Evolutionary conservation across 1,284 basidiomycete genomes (phyloP).

Genomic region (Cryptococcus neoformans): DNA sequence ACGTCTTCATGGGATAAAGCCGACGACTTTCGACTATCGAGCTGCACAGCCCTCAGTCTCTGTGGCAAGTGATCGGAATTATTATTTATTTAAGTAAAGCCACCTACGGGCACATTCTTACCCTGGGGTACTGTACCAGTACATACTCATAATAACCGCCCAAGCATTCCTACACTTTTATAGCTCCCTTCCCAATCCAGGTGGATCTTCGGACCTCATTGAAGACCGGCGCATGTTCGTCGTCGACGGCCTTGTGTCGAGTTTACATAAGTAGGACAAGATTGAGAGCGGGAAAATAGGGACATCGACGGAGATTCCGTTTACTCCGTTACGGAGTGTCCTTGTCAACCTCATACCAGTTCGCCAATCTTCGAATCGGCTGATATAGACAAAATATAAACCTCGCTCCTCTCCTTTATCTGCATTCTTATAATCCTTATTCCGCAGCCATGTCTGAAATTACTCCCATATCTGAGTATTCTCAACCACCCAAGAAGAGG

Average conservation of each 20-base stretch:
- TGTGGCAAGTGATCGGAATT: too few relatives aligned
- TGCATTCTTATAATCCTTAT: not conserved
- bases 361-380: not conserved
- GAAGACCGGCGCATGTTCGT: conserved; percentile 29
- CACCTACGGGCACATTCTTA: too few relatives aligned
- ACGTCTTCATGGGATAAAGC: too few relatives aligned
- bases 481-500: conserved; percentile 33
- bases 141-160: conserved; percentile 85
- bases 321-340: not conserved
- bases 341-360: not conserved
- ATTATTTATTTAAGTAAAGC: too few relatives aligned
- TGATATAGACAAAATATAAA: not conserved
- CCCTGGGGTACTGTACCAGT: too few relatives aligned
- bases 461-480: conserved; percentile 18
- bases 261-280: not conserved
- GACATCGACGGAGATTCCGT: not conserved
- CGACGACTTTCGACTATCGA: too few relatives aligned
- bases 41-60: too few relatives aligned
- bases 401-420: not conserved
- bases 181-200: conserved; percentile 65
- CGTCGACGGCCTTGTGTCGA: conserved; percentile 4
- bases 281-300: not conserved
- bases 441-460: conserved; percentile 11
- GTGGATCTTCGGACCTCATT: conserved; percentile 60
- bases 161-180: conserved; percentile 55